Base-by-base conservation (phyloP, 441 rosid genomes). In the Pelargonium cotyledonis region DNA sequence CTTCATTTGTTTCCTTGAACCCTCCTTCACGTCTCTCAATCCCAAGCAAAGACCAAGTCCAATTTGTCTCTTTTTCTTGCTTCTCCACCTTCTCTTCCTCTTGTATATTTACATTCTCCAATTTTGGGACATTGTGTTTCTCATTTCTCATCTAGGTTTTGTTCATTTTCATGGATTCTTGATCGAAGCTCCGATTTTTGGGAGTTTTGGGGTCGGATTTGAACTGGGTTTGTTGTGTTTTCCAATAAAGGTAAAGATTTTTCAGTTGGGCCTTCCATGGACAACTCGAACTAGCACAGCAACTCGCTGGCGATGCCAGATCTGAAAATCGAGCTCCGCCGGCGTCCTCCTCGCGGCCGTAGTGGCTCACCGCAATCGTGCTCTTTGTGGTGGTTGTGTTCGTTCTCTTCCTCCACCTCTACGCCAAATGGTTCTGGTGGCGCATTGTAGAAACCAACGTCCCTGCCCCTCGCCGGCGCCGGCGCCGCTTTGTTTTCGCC, bases 371-470 rank as follows among this genome's bases (percentile, higher is more conserved):
- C n/a, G n/a, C n/a, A 21, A 21, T 21, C 65, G 76, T 85, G 6
- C 77, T 86, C 0, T 85, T 85, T 73, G 7, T 83, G 41, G 85
- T 85, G 0, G 84, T 85, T 5, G 75, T 85, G 0, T 76, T 86
- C 55, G 76, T 86, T 49, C 80, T 88, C 29, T 73, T 81, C 70
- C 88, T 88, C 65, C 89, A 86, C 69, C 80, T 88, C 69, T 88
- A 88, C 68, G 90, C 90, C 15, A 84, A 76, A 70, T 84, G 86
- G 86, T 88, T 83, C 81, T 88, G 90, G 92, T 83, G 92, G 92
- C 80, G 86, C 67, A 14, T 70, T 55, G 94, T 84, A 63, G 88
- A 87, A 46, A 46, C 4, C 12, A n/a, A 82, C 80, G 0, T 49
- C 77, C 5, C 66, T 53, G 4, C 57, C 53, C 10, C 71, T 26